Percentiles rank a stretch among this genome's conserved stretches.
These are phyloP conservation scores for Blastobotrys illinoisensis DNA, from an alignment of 1,139 yeast species.

Conservation along the genomic window DNA sequence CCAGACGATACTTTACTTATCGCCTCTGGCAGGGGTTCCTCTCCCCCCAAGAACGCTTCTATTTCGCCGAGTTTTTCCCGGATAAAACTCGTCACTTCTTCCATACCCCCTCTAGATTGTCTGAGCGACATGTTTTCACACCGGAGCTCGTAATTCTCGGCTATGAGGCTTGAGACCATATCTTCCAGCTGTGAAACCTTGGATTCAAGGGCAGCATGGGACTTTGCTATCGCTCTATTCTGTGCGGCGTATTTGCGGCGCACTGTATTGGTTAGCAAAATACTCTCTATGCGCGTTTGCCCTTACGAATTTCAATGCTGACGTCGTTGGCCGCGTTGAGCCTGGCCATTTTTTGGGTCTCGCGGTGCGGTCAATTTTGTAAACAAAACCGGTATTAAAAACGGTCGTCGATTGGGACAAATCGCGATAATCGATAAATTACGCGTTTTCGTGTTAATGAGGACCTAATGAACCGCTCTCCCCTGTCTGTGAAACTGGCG, in stretches of 20 bases:
- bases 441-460: neutral
- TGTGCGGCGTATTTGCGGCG: constrained; percentile 24
- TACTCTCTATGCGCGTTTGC: neutral
- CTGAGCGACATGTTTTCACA: constrained; percentile 15
- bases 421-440: neutral
- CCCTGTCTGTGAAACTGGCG: constrained; percentile 26
- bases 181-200: constrained; percentile 22
- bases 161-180: constrained; percentile 17
- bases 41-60: neutral
- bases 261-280: constrained; percentile 8
- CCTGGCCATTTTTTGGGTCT: constrained; percentile 7
- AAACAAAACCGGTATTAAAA: neutral
- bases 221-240: constrained; percentile 25
- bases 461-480: neutral
- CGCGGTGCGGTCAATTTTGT: neutral
- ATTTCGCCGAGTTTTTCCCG: constrained; percentile 6
- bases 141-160: constrained; percentile 23
- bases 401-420: neutral
- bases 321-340: constrained; percentile 7
- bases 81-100: neutral
- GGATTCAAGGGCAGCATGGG: constrained; percentile 23
- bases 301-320: constrained; percentile 2
- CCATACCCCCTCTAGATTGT: neutral
- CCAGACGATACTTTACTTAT: neutral
- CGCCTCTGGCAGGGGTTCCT: neutral